Percentiles rank a stretch among this genome's conserved stretches.
These are phyloP conservation scores for Cryphonectria naterciae DNA, from an alignment of 2,329 filamentous ascomycete species.

Conservation along the genomic window DNA sequence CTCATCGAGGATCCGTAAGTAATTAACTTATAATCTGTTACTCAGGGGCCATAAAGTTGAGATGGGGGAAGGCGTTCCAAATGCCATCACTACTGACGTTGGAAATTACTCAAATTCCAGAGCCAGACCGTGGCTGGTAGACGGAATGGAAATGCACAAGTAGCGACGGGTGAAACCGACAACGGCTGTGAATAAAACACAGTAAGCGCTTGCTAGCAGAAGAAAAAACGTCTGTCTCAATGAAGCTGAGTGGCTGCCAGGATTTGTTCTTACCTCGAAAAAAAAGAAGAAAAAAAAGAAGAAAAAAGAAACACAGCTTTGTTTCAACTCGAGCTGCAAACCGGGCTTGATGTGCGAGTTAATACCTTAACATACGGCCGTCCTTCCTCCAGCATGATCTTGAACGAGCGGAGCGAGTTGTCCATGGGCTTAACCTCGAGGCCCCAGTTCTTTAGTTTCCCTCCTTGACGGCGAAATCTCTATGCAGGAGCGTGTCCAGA, in stretches of 20 bases:
- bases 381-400: no score
- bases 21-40: background rate
- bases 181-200: background rate
- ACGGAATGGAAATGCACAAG: background rate
- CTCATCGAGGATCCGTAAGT: background rate
- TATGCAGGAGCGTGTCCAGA: no score
- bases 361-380: no score
- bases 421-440: no score
- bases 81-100: background rate
- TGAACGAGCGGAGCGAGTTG: no score
- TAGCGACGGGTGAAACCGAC: background rate
- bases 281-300: background rate
- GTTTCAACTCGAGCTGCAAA: background rate
- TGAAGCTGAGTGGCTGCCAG: background rate
- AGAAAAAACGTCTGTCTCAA: background rate
- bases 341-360: background rate
- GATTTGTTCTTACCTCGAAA: background rate
- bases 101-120: background rate
- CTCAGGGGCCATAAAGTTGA: background rate
- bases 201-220: background rate
- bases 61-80: background rate
- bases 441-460: no score
- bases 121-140: background rate
- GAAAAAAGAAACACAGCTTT: background rate
- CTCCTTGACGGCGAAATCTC: no score